Base-by-base conservation (phyloP, 768 basidiomycete genomes). In the Lepiota brunneoincarnata region DNA sequence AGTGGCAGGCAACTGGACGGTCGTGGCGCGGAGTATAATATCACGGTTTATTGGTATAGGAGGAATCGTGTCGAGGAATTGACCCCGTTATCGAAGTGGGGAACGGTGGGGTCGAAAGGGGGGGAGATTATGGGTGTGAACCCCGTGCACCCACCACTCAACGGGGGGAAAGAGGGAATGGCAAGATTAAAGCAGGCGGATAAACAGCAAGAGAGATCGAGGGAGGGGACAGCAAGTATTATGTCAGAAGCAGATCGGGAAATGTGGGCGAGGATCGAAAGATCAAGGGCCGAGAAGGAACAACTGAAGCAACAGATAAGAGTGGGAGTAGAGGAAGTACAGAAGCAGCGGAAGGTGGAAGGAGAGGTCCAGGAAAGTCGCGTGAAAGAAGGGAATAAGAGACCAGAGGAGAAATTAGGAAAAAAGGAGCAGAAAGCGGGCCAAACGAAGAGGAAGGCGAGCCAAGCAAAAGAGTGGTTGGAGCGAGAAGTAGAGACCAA, bases 11-110 rank as follows among this genome's bases (percentile, higher is more conserved):
- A 38, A 9, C 17, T 24, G 2, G n/a, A 26, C 12, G 24, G n/a
- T 3, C 18, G 36, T n/a, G 26, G 37, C 6, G 39, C 17, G 20
- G 26, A 34, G 26, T 36, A 23, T 37, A 6, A 14, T 40, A 41
- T 41, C 10, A 18, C 24, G 17, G 53, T 43, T 7, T 54, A 26
- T 54, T 48, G 61, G 79, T 76, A 4, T 65, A 83, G 28, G 61
- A 83, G 14, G 79, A 82, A 66, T 83, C 81, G 61, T 59, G 72
- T 2, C 72, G 69, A 11, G 69, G 72, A 31, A 73, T n/a, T n/a
- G n/a, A 73, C 23, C 54, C 71, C 15, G 80, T 80, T 20, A 61
- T 69, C 54, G 71, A 67, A 51, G 79, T 77, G 75, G 63, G 63
- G 24, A 80, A 77, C 56, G 75, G 76, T 1, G 71, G 71, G 55